phyloP scores from a whole-genome alignment of 1,284 basidiomycete genomes.

The Apiotrichum brassicae region DNA sequence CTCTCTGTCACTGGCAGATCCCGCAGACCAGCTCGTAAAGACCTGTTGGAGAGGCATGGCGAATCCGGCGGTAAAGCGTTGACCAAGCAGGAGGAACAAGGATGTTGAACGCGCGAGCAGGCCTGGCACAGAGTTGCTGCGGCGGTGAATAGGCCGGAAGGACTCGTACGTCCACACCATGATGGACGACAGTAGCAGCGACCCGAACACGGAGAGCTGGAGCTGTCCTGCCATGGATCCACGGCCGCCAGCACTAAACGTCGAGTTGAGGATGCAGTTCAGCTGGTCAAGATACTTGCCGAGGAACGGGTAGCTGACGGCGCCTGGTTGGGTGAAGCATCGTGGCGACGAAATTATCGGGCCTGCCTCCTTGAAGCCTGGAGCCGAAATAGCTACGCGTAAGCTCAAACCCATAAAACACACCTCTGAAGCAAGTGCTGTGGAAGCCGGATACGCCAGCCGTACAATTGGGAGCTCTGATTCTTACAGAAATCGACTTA shows the following conservation, averaged over 20 bases:
- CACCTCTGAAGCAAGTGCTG: neutral
- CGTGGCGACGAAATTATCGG: neutral
- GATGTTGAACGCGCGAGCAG: conserved; percentile 1
- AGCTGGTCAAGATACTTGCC: conserved; percentile 4
- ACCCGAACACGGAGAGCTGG: conserved; percentile 4
- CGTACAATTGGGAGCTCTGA: too few relatives aligned
- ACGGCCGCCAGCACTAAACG: conserved; percentile 1
- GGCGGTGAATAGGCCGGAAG: conserved; percentile 4
- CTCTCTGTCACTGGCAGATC: neutral
- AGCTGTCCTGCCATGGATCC: neutral
- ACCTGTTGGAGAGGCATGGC: conserved; percentile 5
- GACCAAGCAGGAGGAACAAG: conserved; percentile 7
- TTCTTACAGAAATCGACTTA: too few relatives aligned
- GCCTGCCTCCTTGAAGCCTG: neutral
- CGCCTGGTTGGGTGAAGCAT: conserved; percentile 7
- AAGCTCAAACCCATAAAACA: too few relatives aligned
- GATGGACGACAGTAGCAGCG: conserved; percentile 3
- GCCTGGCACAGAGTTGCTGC: neutral
- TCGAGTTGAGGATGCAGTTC: conserved; percentile 9
- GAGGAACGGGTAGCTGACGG: neutral
- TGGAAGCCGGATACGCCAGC: too few relatives aligned
- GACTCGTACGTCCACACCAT: conserved; percentile 7
- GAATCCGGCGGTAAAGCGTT: conserved; percentile 9
- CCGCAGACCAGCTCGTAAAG: conserved; percentile 1
- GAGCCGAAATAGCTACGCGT: neutral